phyloP scores from a whole-genome alignment of 352 stramenopile species.

The Thraustotheca clavata region DNA sequence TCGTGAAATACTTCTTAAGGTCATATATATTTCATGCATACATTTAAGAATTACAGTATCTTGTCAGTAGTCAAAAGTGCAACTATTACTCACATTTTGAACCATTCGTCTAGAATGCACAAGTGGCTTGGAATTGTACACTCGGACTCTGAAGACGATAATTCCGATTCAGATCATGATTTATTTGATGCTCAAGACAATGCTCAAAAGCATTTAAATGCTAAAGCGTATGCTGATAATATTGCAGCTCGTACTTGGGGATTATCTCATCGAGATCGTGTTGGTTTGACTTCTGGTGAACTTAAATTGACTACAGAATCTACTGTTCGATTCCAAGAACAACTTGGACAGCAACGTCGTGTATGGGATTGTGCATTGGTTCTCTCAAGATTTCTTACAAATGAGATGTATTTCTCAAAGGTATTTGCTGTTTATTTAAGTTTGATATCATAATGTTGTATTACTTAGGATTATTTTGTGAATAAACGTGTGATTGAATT shows the following conservation, averaged over 20 bases:
- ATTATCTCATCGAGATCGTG: constrained; percentile 26
- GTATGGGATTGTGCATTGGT: constrained; percentile 53
- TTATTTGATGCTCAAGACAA: constrained; percentile 3
- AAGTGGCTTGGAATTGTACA: constrained; percentile 20
- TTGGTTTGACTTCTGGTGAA: constrained; percentile 27
- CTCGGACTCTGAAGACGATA: constrained; percentile 15
- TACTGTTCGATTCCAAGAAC: constrained; percentile 35
- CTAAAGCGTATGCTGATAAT: constrained; percentile 10
- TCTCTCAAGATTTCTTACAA: constrained; percentile 40
- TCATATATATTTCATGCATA: too few species aligned
- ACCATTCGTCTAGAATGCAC: constrained; percentile 18
- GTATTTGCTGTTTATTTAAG: constrained; percentile 2
- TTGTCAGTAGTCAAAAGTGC: too few species aligned
- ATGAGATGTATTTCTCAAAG: constrained; percentile 28
- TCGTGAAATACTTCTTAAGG: too few species aligned
- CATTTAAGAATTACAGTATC: too few species aligned
- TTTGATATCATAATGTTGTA: not conserved
- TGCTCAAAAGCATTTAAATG: not conserved
- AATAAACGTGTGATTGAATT: constrained; percentile 47
- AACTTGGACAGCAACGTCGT: constrained; percentile 47
- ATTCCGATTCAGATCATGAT: constrained; percentile 2
- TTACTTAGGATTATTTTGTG: constrained; percentile 29
- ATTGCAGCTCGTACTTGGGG: constrained; percentile 11
- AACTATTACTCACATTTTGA: too few species aligned
- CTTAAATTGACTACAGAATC: constrained; percentile 26